phyloP scores from a whole-genome alignment of 805 yeast genomes.

The Metschnikowia orientalis region DNA sequence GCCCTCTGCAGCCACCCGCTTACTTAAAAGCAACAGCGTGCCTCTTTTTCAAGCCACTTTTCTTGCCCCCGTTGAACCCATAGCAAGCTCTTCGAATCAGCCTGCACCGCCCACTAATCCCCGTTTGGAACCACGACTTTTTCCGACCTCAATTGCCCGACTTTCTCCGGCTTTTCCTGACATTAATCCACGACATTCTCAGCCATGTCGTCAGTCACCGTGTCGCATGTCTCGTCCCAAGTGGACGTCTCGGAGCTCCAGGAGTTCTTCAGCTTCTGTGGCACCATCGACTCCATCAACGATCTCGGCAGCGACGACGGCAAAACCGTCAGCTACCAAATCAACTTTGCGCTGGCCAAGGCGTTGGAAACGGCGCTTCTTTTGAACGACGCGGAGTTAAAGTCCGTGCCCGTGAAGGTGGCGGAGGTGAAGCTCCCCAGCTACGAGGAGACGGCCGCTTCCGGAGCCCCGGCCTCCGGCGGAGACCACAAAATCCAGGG shows the following conservation, averaged over 20 bases:
- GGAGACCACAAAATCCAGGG: conserved; percentile 23
- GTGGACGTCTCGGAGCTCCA: conserved; percentile 49
- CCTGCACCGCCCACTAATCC: too few species aligned
- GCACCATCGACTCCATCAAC: conserved; percentile 39
- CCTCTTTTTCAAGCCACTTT: too few species aligned
- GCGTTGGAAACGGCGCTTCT: conserved; percentile 71
- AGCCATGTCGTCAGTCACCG: conserved; percentile 45
- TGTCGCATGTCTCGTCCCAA: conserved; percentile 50
- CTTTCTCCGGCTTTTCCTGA: too few species aligned
- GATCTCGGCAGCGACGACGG: conserved; percentile 25
- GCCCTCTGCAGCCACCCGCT: too few species aligned
- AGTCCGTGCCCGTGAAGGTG: conserved; percentile 52
- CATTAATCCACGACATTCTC: too few species aligned
- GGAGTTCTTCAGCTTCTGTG: conserved; percentile 75
- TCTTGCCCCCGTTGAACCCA: too few species aligned
- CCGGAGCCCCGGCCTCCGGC: conserved; percentile 1
- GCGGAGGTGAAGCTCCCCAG: conserved; percentile 17
- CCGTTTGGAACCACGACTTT: too few species aligned
- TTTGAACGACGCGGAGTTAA: conserved; percentile 70
- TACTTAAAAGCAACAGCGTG: too few species aligned
- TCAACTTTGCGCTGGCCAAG: conserved; percentile 50
- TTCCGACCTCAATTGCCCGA: too few species aligned
- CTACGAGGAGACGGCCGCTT: conserved; percentile 13
- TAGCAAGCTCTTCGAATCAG: too few species aligned
- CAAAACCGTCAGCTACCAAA: conserved; percentile 39